Conservation (phyloP, 805 yeast species). For the Wickerhamiella shivajii region DNA sequence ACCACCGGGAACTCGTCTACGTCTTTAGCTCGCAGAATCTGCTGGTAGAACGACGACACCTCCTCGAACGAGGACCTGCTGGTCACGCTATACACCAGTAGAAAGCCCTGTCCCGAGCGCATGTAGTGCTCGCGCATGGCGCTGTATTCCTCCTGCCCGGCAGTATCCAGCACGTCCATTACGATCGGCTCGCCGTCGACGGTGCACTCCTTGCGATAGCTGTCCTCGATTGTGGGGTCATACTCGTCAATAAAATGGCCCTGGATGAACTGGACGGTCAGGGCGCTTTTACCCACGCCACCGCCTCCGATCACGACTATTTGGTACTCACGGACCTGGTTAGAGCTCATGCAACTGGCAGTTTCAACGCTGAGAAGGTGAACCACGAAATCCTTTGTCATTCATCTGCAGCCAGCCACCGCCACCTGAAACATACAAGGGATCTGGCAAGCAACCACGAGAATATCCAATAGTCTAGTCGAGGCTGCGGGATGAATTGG, state of each 20-base stretch:
- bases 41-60: slow-evolving; percentile 62
- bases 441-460: no score
- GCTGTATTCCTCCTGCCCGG: slow-evolving; percentile 94
- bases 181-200: slow-evolving; percentile 67
- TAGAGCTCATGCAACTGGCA: slow-evolving; percentile 4
- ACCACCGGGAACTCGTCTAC: slow-evolving; percentile 55
- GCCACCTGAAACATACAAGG: no score
- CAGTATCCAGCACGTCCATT: slow-evolving; percentile 87
- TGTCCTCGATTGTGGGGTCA: slow-evolving; percentile 88
- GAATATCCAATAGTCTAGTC: no score
- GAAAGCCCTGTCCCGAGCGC: slow-evolving; percentile 91
- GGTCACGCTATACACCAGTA: slow-evolving; percentile 74
- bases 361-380: no score
- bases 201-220: slow-evolving; percentile 64
- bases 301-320: slow-evolving; percentile 97
- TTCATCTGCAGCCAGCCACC: no score
- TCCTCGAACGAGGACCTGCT: slow-evolving; percentile 77
- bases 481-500: no score
- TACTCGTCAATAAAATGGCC: slow-evolving; percentile 93
- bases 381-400: no score
- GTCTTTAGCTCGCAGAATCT: slow-evolving; percentile 52
- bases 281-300: slow-evolving; percentile 95
- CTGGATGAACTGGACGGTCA: slow-evolving; percentile 89
- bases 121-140: slow-evolving; percentile 92
- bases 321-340: slow-evolving; percentile 50